Evolutionary conservation across 2,329 filamentous ascomycete species (phyloP), one percentile per base, ranked within the genome.

Genomic region (Botrytis aclada): DNA sequence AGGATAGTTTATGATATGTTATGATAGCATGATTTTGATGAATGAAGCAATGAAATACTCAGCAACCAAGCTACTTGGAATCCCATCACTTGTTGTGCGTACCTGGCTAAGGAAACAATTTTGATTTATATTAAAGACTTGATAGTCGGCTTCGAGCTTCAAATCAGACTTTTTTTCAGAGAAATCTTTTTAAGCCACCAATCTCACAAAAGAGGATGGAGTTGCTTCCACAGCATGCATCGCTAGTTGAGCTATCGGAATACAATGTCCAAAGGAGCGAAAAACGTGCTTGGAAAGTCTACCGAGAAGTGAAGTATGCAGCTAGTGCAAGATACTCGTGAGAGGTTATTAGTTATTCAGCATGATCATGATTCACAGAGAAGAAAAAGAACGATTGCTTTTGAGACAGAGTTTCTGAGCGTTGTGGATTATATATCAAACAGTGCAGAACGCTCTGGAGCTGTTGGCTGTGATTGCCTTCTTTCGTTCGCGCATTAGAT

Each of bases 401-500:
- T n/a, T n/a, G 25, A 16, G 12, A 54, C n/a, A 16, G 14, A 16
- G 1, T 12, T n/a, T 54, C 25, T 54, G 16, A 1, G 25, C 25
- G 25, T 14, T 3, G 0, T 0, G 12, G 0, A 6, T 0, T 16
- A 16, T 6, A 4, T n/a, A n/a, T 54, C 47, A 14, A n/a, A n/a
- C 25, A 14, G 47, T n/a, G 25, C 10, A n/a, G 16, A 22, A 16
- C 6, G 12, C 14, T 54, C 22, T 12, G 47, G 25, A n/a, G 22
- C 25, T 29, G 25, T 54, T 54, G 25, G 2, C 25, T 54, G 10
- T n/a, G 47, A n/a, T n/a, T 25, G 25, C 25, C 22, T 16, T 16
- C 25, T 54, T 54, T 54, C 4, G 47, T n/a, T 54, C 47, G 47
- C 25, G 47, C 25, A n/a, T 4, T n/a, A 54, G 47, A n/a, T 25